Conservation (phyloP, 1,284 basidiomycete species). For the Amylostereum chailletii region DNA sequence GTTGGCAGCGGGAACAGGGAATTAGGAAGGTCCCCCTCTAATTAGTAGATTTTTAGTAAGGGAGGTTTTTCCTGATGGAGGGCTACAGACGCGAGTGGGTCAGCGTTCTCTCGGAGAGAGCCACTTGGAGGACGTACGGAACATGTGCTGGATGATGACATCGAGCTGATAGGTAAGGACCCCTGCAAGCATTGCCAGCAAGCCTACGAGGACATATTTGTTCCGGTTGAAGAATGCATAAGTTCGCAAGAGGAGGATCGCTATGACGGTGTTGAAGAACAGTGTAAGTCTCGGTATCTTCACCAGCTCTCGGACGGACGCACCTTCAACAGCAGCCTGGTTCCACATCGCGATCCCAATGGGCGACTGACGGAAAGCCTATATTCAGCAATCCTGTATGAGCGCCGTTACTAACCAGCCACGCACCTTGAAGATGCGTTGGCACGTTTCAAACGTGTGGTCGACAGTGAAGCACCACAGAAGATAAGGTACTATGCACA, state of each 20-base stretch:
- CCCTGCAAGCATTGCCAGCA: constrained; percentile 54
- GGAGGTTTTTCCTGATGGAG: too few species aligned
- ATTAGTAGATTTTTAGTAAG: too few species aligned
- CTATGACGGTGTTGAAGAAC: constrained; percentile 23
- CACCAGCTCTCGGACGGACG: constrained; percentile 11
- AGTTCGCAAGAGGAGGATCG: constrained; percentile 69
- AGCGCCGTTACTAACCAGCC: constrained; percentile 3
- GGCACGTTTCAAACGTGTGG: constrained; percentile 50
- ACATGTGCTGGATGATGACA: constrained; percentile 67
- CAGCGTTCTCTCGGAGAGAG: too few species aligned
- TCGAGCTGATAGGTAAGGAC: constrained; percentile 73
- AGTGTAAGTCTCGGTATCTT: neutral
- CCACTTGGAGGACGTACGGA: constrained; percentile 34
- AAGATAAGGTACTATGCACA: constrained; percentile 64
- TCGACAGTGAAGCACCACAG: constrained; percentile 63
- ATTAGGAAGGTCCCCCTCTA: too few species aligned
- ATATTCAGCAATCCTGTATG: neutral
- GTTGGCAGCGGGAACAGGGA: too few species aligned
- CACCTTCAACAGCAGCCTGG: constrained; percentile 71
- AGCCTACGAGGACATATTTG: constrained; percentile 48
- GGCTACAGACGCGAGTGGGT: constrained; percentile 37
- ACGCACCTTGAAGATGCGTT: constrained; percentile 56
- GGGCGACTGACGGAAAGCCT: constrained; percentile 40
- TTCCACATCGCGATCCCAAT: constrained; percentile 79
- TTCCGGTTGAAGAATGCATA: constrained; percentile 80